phyloP scores from a whole-genome alignment of 352 stramenopile species.

The Phytophthora litchii region DNA sequence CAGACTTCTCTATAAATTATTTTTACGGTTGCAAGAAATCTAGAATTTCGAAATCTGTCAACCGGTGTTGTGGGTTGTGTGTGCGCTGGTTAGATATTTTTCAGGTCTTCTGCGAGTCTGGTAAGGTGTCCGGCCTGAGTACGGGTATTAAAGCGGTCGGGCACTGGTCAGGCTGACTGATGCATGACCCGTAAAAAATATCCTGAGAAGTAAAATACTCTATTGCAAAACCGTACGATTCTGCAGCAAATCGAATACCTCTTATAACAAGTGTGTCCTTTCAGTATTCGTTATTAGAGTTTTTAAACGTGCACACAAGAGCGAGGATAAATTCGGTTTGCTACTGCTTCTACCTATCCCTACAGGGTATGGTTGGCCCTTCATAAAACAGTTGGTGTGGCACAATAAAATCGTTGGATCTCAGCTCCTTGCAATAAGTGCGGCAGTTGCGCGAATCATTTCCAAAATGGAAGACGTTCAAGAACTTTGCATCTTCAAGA shows the following conservation, averaged over 20 bases:
- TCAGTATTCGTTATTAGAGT: constrained; percentile 3
- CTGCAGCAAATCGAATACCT: not conserved
- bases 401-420: not conserved
- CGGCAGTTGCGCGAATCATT: not conserved
- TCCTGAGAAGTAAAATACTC: not conserved
- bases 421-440: not conserved
- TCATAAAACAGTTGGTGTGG: too few relatives aligned
- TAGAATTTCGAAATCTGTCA: too few relatives aligned
- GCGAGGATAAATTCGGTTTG: too few relatives aligned
- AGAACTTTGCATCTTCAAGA: constrained; percentile 12
- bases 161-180: too few relatives aligned
- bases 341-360: too few relatives aligned
- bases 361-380: too few relatives aligned
- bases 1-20: too few relatives aligned
- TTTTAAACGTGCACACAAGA: not conserved
- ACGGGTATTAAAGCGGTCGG: not conserved
- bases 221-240: not conserved
- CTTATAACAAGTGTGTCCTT: not conserved
- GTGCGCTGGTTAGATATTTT: too few relatives aligned
- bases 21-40: too few relatives aligned
- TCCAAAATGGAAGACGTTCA: constrained; percentile 13
- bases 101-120: not conserved
- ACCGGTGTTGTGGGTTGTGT: too few relatives aligned
- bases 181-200: not conserved
- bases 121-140: not conserved